Evolutionary conservation across 768 basidiomycete species (phyloP).

Genomic region (Trametes coccinea): DNA sequence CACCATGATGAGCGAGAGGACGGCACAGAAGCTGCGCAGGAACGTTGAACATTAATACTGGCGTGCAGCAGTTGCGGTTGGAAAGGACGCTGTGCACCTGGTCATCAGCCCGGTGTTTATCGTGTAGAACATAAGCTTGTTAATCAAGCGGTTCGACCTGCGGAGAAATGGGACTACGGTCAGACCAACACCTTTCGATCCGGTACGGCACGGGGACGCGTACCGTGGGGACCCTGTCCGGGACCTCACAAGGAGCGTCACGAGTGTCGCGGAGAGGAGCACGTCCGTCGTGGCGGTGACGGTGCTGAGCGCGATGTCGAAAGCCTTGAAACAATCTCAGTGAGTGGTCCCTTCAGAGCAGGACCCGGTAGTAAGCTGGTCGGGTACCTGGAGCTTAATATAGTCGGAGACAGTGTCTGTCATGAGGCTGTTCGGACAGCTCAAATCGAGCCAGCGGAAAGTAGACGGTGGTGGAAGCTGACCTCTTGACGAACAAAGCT

Average conservation of each 20-base stretch:
- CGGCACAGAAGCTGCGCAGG: slow-evolving; percentile 6
- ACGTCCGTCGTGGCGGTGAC: slow-evolving; percentile 11
- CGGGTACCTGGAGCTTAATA: neutral
- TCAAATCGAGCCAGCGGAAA: no score
- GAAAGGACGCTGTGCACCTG: neutral
- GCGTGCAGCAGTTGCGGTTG: no score
- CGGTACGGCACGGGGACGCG: neutral
- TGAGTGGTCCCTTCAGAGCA: no score
- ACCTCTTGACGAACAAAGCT: slow-evolving; percentile 2
- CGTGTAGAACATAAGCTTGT: slow-evolving; percentile 12
- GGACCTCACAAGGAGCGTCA: slow-evolving; percentile 2
- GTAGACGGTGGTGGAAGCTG: neutral
- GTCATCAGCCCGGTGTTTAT: slow-evolving; percentile 13
- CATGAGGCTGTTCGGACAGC: no score
- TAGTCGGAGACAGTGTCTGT: neutral
- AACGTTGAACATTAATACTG: no score
- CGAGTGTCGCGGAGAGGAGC: slow-evolving; percentile 5
- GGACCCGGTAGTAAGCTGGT: no score
- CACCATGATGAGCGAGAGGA: slow-evolving; percentile 8
- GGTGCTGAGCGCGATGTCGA: slow-evolving; percentile 11
- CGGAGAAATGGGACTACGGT: no score
- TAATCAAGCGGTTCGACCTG: slow-evolving; percentile 14
- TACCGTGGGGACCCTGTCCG: slow-evolving; percentile 5
- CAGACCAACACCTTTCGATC: no score
- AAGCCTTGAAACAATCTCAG: slow-evolving; percentile 1